A percentile compares a stretch with the other conserved stretches of the same genome.
Evolutionary conservation across 768 basidiomycete genomes (phyloP).

Genomic region (Mycena pura): DNA sequence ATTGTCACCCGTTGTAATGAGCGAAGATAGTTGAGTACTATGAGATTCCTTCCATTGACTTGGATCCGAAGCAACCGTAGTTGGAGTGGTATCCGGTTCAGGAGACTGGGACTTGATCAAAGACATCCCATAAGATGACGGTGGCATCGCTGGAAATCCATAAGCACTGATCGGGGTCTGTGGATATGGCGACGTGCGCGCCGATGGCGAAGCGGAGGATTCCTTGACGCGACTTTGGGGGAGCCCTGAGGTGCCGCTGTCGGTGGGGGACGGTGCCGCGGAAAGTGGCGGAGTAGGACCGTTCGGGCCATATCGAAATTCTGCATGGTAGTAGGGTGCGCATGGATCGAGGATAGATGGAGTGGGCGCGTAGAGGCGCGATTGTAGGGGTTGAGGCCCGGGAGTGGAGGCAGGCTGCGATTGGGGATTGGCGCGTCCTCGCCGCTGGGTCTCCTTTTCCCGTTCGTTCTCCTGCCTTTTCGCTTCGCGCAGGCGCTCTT

Average conservation of each 20-base stretch:
- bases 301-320: slow-evolving; percentile 41
- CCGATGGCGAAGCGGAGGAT: slow-evolving; percentile 8
- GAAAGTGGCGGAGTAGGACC: slow-evolving; percentile 64
- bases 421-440: slow-evolving; percentile 30
- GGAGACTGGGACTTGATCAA: slow-evolving; percentile 15
- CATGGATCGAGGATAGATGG: slow-evolving; percentile 25
- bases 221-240: slow-evolving; percentile 21
- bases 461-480: slow-evolving; percentile 48
- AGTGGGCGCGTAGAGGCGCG: slow-evolving; percentile 20
- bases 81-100: slow-evolving; percentile 4
- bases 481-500: slow-evolving; percentile 46
- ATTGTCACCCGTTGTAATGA: slow-evolving; percentile 8
- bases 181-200: slow-evolving; percentile 20
- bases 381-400: slow-evolving; percentile 24
- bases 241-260: slow-evolving; percentile 26
- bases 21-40: background rate
- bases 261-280: slow-evolving; percentile 53
- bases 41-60: slow-evolving; percentile 9
- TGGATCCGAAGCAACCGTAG: background rate
- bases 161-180: slow-evolving; percentile 22
- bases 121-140: slow-evolving; percentile 6
- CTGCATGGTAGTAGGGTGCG: slow-evolving; percentile 29
- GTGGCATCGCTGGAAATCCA: slow-evolving; percentile 16
- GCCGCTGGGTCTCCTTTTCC: slow-evolving; percentile 32
- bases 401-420: slow-evolving; percentile 19